Evolutionary conservation across 2,329 filamentous ascomycete species (phyloP), one percentile per base, ranked within the genome.

Genomic region (Fusarium avenaceum): DNA sequence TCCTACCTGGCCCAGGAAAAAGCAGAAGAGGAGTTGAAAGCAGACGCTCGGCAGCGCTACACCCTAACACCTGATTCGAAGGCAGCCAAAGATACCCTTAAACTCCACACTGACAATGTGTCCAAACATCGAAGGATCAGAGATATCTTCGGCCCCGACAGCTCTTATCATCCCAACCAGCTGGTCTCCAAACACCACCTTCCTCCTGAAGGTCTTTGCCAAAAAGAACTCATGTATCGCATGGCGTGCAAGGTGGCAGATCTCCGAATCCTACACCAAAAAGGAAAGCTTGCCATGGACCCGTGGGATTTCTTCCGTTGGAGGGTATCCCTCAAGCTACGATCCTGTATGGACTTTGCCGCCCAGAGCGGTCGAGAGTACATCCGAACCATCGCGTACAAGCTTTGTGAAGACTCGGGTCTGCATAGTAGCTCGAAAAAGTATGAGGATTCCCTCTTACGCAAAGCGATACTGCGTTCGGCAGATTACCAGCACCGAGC

Each of bases 281-380:
- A 47, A 7, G 61, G 70, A 6, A 55, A 77, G 24, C 65, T 81
- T 3, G 24, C 33, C 0, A 81, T 81, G 79, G 74, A 79, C 9
- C 76, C 79, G 0, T 79, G 74, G 55, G 76, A 80, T 59, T 81
- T 81, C 48, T 65, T 80, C 40, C 72, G 80, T 19, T 81, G 78
- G 79, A 71, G 78, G 20, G 64, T 79, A 26, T 52, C 57, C 8
- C 50, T 56, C 9, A 72, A 73, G 30, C 40, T 70, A 11, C 28
- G 52, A 6, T 51, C 59, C 0, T 47, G 50, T 4, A 15, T 57
- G 3, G 14, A 10, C 19, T 46, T 46, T 6, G 39, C 49, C 1
- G 46, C 59, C 6, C 35, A 64, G 13, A 70, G 59, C 2, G 69
- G 52, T 0, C 40, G 35, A 3, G 58, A 56, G 6, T n/a, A 52